phyloP scores from a whole-genome alignment of 805 yeast species.

The Candida montana region DNA sequence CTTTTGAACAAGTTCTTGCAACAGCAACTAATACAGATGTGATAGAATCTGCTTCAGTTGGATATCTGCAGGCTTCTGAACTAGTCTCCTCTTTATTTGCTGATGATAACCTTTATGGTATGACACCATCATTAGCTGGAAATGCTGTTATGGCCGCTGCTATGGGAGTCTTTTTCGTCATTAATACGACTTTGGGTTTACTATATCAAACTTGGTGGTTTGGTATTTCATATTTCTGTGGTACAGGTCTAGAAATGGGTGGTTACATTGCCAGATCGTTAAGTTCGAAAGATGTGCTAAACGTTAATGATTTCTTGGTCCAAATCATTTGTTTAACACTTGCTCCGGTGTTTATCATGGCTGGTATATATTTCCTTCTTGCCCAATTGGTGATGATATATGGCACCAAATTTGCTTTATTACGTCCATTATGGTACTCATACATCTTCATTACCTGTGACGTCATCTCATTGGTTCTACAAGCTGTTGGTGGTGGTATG shows the following conservation, averaged over 20 bases:
- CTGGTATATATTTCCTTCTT: slow-evolving; percentile 68
- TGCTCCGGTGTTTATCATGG: slow-evolving; percentile 83
- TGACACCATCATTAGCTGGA: slow-evolving; percentile 48
- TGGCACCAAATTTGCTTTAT: slow-evolving; percentile 46
- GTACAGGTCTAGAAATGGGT: slow-evolving; percentile 52
- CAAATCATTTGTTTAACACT: slow-evolving; percentile 68
- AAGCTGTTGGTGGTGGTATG: slow-evolving; percentile 62
- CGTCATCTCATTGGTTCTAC: slow-evolving; percentile 55
- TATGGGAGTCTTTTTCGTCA: slow-evolving; percentile 42
- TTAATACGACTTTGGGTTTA: slow-evolving; percentile 39
- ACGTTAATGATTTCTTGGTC: slow-evolving; percentile 42
- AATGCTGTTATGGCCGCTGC: slow-evolving; percentile 53
- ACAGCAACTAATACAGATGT: slow-evolving; percentile 11
- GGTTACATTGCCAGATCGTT: slow-evolving; percentile 63
- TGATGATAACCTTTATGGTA: slow-evolving; percentile 30
- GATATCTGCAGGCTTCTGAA: slow-evolving; percentile 3
- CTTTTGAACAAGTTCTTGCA: slow-evolving; percentile 13
- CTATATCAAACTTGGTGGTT: slow-evolving; percentile 61
- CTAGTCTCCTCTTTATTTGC: slow-evolving; percentile 6
- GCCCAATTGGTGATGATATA: slow-evolving; percentile 62
- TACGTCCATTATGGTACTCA: slow-evolving; percentile 57
- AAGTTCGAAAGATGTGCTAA: slow-evolving; percentile 33
- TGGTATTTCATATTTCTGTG: slow-evolving; percentile 49
- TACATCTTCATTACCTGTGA: slow-evolving; percentile 64
- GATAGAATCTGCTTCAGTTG: slow-evolving; percentile 11